These are phyloP conservation scores for Rhynchosporium agropyri DNA, from an alignment of 2,329 filamentous ascomycete species.

Conservation along the genomic window DNA sequence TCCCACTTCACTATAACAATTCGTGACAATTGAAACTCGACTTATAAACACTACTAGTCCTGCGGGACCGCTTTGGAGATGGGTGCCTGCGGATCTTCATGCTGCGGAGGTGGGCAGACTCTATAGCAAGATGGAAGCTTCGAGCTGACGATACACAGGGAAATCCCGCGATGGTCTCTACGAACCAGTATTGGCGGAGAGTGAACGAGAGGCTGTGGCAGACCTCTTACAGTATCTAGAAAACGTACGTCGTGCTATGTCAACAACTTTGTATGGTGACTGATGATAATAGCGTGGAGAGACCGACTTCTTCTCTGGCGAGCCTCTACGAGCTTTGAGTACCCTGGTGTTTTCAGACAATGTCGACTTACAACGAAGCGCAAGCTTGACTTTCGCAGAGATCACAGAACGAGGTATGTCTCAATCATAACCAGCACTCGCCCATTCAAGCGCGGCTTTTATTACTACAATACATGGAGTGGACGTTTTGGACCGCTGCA, in stretches of 20 bases:
- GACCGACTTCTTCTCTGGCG: constrained; percentile 97
- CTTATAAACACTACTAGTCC: constrained; percentile 32
- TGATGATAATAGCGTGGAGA: constrained; percentile 69
- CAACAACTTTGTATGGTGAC: constrained; percentile 15
- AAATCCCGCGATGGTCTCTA: constrained; percentile 81
- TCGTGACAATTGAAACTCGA: constrained; percentile 27
- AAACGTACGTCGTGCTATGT: constrained; percentile 63
- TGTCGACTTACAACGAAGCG: constrained; percentile 95
- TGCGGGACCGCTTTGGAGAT: constrained; percentile 49
- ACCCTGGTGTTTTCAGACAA: constrained; percentile 98
- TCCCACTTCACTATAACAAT: constrained; percentile 32
- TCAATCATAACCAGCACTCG: neutral
- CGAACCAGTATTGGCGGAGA: constrained; percentile 88
- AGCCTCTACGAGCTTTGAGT: constrained; percentile 89
- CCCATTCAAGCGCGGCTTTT: neutral
- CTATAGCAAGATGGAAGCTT: constrained; percentile 23
- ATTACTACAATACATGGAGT: neutral
- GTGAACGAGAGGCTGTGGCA: constrained; percentile 94
- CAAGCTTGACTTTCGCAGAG: constrained; percentile 96
- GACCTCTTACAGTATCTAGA: constrained; percentile 95
- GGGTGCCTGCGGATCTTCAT: constrained; percentile 64
- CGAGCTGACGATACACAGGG: constrained; percentile 52
- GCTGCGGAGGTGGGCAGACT: constrained; percentile 56
- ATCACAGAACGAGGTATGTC: constrained; percentile 92
- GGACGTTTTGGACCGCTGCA: neutral